These are phyloP conservation scores for Tanacetum coccineum DNA, from an alignment of 129 eudicot species.

Conservation along the genomic window DNA sequence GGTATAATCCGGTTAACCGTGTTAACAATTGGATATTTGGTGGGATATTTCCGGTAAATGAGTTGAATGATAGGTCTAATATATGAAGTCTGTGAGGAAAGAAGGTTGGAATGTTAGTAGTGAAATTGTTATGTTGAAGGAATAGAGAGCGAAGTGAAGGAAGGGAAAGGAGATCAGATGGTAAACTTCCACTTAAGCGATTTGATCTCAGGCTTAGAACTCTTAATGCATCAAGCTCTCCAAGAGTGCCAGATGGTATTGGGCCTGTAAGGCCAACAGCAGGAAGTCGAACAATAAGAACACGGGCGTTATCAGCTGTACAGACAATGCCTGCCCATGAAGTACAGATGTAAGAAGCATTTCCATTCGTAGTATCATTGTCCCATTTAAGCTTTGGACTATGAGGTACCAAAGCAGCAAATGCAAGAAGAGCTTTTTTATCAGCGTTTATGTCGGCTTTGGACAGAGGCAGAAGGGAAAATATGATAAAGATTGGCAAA, in stretches of 20 bases:
- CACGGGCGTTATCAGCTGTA: conserved; percentile 38
- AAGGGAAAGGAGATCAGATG: conserved; percentile 65
- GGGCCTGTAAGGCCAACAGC: conserved; percentile 72
- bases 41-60: conserved; percentile 56
- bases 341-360: conserved; percentile 43
- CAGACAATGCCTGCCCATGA: conserved; percentile 72
- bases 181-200: conserved; percentile 53
- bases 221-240: conserved; percentile 44
- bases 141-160: conserved; percentile 61
- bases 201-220: conserved; percentile 77
- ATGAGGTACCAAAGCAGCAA: conserved; percentile 59
- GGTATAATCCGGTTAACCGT: conserved; percentile 42
- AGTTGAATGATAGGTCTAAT: conserved; percentile 68
- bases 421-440: conserved; percentile 57
- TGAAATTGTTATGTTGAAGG: conserved; percentile 72
- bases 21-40: conserved; percentile 46
- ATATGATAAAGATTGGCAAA: conserved; percentile 29
- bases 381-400: conserved; percentile 68
- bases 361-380: conserved; percentile 13
- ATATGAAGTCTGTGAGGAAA: conserved; percentile 47
- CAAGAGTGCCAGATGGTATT: conserved; percentile 60
- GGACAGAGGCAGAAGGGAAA: conserved; percentile 42
- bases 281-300: conserved; percentile 57
- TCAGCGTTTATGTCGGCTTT: conserved; percentile 50
- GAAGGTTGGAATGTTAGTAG: conserved; percentile 48